These are phyloP conservation scores for Wickerhamia fluorescens DNA, from an alignment of 805 yeast genomes.

Conservation along the genomic window DNA sequence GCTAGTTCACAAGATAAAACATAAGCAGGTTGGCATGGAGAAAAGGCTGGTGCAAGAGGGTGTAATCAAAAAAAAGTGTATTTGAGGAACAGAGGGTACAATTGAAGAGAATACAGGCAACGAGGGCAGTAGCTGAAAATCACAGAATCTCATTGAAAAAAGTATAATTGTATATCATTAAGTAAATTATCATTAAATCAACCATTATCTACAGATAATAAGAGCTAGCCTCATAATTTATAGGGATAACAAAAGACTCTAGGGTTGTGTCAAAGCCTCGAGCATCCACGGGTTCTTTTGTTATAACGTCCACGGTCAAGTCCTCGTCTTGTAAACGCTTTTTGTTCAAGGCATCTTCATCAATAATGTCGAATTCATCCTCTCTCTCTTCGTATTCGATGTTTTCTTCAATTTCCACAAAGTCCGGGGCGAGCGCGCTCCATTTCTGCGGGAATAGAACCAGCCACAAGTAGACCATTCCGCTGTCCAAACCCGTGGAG, in stretches of 20 bases:
- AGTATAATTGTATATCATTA: no score
- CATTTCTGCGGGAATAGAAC: slow-evolving; percentile 82
- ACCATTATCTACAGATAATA: no score
- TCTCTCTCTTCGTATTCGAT: slow-evolving; percentile 82
- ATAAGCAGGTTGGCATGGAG: no score
- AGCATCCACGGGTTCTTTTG: slow-evolving; percentile 60
- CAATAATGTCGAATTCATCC: slow-evolving; percentile 82
- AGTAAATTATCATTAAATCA: no score
- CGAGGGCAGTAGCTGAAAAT: no score
- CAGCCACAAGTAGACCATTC: slow-evolving; percentile 77
- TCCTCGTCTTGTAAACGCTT: slow-evolving; percentile 58
- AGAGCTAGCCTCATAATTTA: slow-evolving; percentile 33
- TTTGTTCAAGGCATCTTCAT: slow-evolving; percentile 57
- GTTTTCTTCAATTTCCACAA: slow-evolving; percentile 89
- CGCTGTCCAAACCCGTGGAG: slow-evolving; percentile 82
- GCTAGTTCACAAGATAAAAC: no score
- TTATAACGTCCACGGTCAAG: slow-evolving; percentile 56
- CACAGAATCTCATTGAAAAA: no score
- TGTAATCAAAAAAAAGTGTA: no score
- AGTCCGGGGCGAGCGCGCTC: slow-evolving; percentile 96
- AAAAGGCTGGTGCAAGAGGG: no score
- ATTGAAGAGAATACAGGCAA: no score
- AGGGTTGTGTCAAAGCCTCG: slow-evolving; percentile 54
- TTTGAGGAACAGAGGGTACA: no score
- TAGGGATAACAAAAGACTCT: slow-evolving; percentile 58